phyloP scores from a whole-genome alignment of 1,284 basidiomycete species.

The Xanthoconium separans region DNA sequence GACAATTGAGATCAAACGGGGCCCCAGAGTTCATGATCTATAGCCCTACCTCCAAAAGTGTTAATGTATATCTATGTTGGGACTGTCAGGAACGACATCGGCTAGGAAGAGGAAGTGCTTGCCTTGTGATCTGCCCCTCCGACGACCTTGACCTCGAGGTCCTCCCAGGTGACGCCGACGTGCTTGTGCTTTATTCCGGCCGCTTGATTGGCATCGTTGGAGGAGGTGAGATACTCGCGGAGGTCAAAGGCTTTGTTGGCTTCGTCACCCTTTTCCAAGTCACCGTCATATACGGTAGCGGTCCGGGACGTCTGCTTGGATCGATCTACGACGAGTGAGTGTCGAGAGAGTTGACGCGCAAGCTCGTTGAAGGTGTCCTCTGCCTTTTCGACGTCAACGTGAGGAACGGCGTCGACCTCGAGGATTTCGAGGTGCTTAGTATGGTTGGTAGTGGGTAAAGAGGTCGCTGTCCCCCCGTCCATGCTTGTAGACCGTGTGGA shows the following conservation, averaged over 20 bases:
- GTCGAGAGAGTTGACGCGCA: constrained; percentile 36
- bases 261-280: constrained; percentile 48
- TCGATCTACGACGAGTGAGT: constrained; percentile 21
- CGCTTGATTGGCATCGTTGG: constrained; percentile 62
- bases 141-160: constrained; percentile 68
- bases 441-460: not conserved
- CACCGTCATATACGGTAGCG: constrained; percentile 26
- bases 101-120: constrained; percentile 9
- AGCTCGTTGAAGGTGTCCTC: constrained; percentile 56
- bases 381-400: constrained; percentile 46
- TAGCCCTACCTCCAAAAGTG: constrained; percentile 55
- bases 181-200: constrained; percentile 83
- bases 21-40: constrained; percentile 2
- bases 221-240: constrained; percentile 71
- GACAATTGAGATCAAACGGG: constrained; percentile 4
- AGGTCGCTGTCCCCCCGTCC: constrained; percentile 5
- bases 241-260: constrained; percentile 58
- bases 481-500: constrained; percentile 7
- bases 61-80: constrained; percentile 59
- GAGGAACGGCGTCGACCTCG: constrained; percentile 21
- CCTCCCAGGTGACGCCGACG: constrained; percentile 80
- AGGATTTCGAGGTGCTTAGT: constrained; percentile 22
- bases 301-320: constrained; percentile 24
- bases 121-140: constrained; percentile 66
- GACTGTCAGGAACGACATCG: not conserved